Conservation (phyloP, 1,284 basidiomycete genomes). For the Apiotrichum siamense region DNA sequence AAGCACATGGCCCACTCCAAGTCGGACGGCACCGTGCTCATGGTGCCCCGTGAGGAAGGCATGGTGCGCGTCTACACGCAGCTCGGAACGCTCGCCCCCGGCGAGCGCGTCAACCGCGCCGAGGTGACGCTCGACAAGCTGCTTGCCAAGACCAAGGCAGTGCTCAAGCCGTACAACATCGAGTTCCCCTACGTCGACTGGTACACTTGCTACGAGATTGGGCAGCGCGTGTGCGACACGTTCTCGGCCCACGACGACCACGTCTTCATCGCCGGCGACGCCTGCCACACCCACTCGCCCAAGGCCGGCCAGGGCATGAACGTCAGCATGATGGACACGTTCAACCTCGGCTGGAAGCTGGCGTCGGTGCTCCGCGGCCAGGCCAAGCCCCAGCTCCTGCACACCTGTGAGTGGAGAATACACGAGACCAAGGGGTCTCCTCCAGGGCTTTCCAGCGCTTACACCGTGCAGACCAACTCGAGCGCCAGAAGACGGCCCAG, state of each 20-base stretch:
- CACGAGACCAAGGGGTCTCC: too few species aligned
- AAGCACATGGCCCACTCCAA: slow-evolving; percentile 36
- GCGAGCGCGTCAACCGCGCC: slow-evolving; percentile 22
- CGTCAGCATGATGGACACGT: slow-evolving; percentile 31
- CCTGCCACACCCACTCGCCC: slow-evolving; percentile 37
- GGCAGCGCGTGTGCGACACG: slow-evolving; percentile 49
- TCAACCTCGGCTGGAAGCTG: slow-evolving; percentile 53
- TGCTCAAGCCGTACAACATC: slow-evolving; percentile 63
- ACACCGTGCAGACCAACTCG: slow-evolving; percentile 8
- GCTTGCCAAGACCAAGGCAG: slow-evolving; percentile 59
- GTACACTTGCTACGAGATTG: slow-evolving; percentile 41
- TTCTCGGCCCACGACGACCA: slow-evolving; percentile 20
- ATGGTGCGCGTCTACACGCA: slow-evolving; percentile 30
- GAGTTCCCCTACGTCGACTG: slow-evolving; percentile 45
- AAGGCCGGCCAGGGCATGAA: slow-evolving; percentile 42
- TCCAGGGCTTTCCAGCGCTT: too few species aligned
- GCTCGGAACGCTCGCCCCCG: slow-evolving; percentile 17
- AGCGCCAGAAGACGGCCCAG: slow-evolving; percentile 39
- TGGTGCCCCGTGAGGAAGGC: slow-evolving; percentile 36
- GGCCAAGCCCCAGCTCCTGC: slow-evolving; percentile 60
- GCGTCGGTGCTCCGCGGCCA: slow-evolving; percentile 54
- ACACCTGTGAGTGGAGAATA: slow-evolving; percentile 49
- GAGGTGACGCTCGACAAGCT: slow-evolving; percentile 53
- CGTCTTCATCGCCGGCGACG: slow-evolving; percentile 39
- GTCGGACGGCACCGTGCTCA: slow-evolving; percentile 31